Percentiles rank a stretch among this genome's conserved stretches.
These are phyloP conservation scores for Lenwebbia sp. DNA, from an alignment of 345 rosid genomes.

Conservation along the genomic window DNA sequence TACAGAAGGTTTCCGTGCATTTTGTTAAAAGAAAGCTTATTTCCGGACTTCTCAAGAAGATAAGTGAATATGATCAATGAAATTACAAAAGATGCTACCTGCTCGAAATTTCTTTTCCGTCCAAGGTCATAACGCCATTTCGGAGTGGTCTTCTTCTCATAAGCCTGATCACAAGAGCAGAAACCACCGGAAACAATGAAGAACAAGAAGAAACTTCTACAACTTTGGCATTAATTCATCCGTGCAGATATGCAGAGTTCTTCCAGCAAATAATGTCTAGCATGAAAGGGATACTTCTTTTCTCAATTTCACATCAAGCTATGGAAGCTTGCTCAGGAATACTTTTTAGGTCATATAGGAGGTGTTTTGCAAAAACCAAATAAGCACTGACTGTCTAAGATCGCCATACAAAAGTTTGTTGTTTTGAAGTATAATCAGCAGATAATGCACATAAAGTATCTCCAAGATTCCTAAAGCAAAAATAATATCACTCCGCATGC, in stretches of 20 bases:
- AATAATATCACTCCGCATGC: background rate
- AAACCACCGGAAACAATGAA: background rate
- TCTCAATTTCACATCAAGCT: background rate
- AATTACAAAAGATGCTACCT: constrained; percentile 25
- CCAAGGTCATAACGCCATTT: constrained; percentile 98
- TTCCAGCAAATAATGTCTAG: background rate
- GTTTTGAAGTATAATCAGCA: background rate
- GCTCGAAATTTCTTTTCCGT: constrained; percentile 77
- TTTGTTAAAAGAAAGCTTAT: background rate
- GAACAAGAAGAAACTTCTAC: background rate
- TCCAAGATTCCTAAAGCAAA: background rate
- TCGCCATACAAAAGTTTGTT: background rate
- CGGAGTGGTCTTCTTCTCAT: constrained; percentile 84
- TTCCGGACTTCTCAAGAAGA: background rate
- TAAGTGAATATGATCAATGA: background rate
- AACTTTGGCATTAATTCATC: background rate
- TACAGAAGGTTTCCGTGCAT: background rate
- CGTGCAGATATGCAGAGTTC: background rate
- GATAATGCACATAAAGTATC: background rate
- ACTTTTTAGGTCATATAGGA: background rate
- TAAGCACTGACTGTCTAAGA: background rate
- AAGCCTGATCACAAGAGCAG: constrained; percentile 49
- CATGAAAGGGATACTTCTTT: background rate
- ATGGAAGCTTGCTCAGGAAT: background rate
- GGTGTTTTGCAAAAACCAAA: background rate